phyloP scores from a whole-genome alignment of 108 stramenopile genomes.

The Skeletonema costatum region DNA sequence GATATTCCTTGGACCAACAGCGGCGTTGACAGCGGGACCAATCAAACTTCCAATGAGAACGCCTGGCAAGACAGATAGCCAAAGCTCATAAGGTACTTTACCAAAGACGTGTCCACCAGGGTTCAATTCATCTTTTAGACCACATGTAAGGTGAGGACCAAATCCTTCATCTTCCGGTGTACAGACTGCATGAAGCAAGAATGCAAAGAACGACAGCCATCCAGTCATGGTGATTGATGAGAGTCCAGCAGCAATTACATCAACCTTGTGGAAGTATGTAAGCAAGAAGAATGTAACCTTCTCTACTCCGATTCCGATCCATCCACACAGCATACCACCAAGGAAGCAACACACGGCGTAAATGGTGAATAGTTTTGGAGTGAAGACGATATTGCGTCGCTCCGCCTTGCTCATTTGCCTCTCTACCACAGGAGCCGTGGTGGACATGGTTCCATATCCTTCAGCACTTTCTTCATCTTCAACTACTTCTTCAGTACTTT shows the following conservation, averaged over 20 bases:
- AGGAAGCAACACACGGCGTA: conserved; percentile 8
- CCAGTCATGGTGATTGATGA: conserved; percentile 16
- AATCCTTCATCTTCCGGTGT: conserved; percentile 11
- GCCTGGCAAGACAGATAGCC: conserved; percentile 9
- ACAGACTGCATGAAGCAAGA: conserved; percentile 15
- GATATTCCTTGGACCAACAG: conserved; percentile 18
- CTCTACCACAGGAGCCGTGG: neutral
- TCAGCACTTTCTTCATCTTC: neutral
- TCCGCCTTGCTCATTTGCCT: neutral
- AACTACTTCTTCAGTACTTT: neutral
- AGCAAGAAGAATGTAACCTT: conserved; percentile 17
- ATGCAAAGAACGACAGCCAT: conserved; percentile 9
- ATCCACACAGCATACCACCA: conserved; percentile 11
- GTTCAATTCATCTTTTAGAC: neutral
- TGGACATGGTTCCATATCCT: neutral
- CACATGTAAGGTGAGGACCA: conserved; percentile 11
- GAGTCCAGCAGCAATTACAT: conserved; percentile 13
- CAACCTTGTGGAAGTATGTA: conserved; percentile 21
- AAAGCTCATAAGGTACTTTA: conserved; percentile 13
- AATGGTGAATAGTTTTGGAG: conserved; percentile 5
- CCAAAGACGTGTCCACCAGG: conserved; percentile 13
- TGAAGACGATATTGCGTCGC: conserved; percentile 1
- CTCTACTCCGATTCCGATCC: conserved; percentile 21
- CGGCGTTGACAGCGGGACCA: conserved; percentile 12
- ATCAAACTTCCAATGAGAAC: conserved; percentile 17